Conservation (phyloP, 768 basidiomycete genomes). For the Russula compacta region DNA sequence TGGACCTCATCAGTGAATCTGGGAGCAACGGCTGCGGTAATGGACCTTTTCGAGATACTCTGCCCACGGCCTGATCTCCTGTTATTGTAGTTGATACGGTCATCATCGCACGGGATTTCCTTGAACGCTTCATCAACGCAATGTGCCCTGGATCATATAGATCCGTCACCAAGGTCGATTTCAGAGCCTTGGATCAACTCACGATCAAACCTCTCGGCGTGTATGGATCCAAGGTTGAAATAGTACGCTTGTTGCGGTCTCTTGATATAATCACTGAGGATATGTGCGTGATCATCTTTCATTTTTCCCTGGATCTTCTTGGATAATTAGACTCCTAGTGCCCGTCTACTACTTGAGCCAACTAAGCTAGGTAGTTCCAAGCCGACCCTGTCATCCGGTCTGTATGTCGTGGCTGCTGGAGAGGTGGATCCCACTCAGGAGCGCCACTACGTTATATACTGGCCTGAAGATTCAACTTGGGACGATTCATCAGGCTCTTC, state of each 20-base stretch:
- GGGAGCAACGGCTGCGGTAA: constrained; percentile 44
- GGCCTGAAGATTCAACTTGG: constrained; percentile 39
- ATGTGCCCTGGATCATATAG: constrained; percentile 41
- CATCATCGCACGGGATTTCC: constrained; percentile 44
- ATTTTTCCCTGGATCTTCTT: background rate
- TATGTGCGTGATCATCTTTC: constrained; percentile 28
- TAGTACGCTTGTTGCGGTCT: constrained; percentile 37
- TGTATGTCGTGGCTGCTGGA: constrained; percentile 34
- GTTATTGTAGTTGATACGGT: constrained; percentile 46
- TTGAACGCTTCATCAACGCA: constrained; percentile 39
- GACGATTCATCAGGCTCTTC: constrained; percentile 37
- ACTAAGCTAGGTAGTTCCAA: constrained; percentile 15
- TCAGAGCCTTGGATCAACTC: constrained; percentile 34
- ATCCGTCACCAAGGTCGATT: constrained; percentile 27
- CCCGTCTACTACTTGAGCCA: constrained; percentile 15
- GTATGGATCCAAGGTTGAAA: constrained; percentile 45
- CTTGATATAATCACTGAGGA: constrained; percentile 30
- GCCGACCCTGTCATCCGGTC: constrained; percentile 38
- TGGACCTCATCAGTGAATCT: constrained; percentile 44
- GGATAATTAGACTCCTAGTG: constrained; percentile 25
- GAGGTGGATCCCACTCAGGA: constrained; percentile 12
- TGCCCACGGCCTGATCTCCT: background rate
- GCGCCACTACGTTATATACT: constrained; percentile 31
- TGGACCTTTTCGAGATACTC: constrained; percentile 3
- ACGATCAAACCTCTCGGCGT: constrained; percentile 43